phyloP scores from a whole-genome alignment of 2,329 filamentous ascomycete genomes.

The Ceratocystis eucalypticola region DNA sequence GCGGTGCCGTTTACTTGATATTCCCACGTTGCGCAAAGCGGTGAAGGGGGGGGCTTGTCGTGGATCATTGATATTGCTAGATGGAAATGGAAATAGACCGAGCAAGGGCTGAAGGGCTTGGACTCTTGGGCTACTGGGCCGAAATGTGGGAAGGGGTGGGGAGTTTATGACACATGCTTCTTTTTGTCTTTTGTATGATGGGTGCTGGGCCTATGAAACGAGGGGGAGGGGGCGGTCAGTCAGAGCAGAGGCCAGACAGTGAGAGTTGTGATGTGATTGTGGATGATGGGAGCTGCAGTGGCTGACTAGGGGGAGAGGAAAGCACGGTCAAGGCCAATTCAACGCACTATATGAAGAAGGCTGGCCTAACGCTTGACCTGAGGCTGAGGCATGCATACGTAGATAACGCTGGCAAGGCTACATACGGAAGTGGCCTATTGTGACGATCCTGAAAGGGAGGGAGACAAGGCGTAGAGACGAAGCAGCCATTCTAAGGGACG shows the following conservation, averaged over 20 bases:
- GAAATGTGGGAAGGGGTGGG: neutral
- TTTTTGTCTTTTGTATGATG: neutral
- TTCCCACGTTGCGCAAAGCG: slow-evolving; percentile 6
- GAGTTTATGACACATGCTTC: neutral
- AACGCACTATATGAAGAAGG: too few relatives aligned
- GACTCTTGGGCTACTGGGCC: neutral
- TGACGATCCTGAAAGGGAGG: too few relatives aligned
- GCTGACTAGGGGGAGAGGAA: too few relatives aligned
- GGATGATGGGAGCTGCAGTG: neutral
- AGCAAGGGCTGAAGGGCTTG: neutral
- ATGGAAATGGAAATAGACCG: neutral
- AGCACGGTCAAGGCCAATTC: too few relatives aligned
- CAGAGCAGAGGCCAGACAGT: neutral
- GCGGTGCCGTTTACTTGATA: neutral
- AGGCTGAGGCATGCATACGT: neutral
- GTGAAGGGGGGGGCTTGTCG: neutral
- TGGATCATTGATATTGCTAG: neutral
- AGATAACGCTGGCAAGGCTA: too few relatives aligned
- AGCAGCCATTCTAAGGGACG: too few relatives aligned
- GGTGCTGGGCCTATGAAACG: neutral
- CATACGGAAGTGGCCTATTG: too few relatives aligned
- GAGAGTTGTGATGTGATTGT: neutral
- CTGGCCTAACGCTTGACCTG: too few relatives aligned
- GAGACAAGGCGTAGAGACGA: neutral
- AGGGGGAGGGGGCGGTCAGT: neutral